phyloP scores from a whole-genome alignment of 495 filamentous ascomycete species.

The Filosporella fistucella region DNA sequence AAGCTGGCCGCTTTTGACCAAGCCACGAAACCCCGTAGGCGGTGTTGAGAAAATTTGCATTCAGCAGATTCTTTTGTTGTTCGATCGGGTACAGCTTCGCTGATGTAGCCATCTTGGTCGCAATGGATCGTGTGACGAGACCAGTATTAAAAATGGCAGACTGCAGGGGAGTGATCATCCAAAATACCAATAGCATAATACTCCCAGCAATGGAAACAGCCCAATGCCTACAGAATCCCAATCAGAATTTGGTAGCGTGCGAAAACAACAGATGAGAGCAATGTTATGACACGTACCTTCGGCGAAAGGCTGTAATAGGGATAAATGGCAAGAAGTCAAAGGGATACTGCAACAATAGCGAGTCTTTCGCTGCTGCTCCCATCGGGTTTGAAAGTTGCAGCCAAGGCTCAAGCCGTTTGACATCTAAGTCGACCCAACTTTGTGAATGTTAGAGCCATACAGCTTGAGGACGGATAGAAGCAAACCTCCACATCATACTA shows the following conservation, averaged over 20 bases:
- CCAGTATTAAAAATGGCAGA: constrained; percentile 33
- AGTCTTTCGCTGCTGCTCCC: constrained; percentile 33
- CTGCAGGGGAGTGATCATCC: constrained; percentile 38
- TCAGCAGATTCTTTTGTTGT: constrained; percentile 22
- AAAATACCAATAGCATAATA: constrained; percentile 36
- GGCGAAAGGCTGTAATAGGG: constrained; percentile 34
- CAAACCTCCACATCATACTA: constrained; percentile 35
- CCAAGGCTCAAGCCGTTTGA: constrained; percentile 42
- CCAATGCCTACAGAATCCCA: constrained; percentile 32
- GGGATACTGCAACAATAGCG: constrained; percentile 42
- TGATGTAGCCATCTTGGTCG: constrained; percentile 8
- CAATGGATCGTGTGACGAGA: constrained; percentile 4
- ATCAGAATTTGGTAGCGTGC: neutral
- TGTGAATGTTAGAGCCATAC: neutral
- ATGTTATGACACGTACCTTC: constrained; percentile 32
- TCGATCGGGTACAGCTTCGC: constrained; percentile 22
- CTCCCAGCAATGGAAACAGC: constrained; percentile 32
- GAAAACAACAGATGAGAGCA: no score
- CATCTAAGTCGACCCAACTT: constrained; percentile 39
- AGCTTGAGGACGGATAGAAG: neutral
- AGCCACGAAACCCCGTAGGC: constrained; percentile 33
- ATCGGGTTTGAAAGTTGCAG: constrained; percentile 36
- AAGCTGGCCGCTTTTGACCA: constrained; percentile 32
- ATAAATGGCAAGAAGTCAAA: constrained; percentile 42
- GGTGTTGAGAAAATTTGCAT: constrained; percentile 27